phyloP scores from a whole-genome alignment of 164 flowering plant species.

The Nymphaea thermarum region DNA sequence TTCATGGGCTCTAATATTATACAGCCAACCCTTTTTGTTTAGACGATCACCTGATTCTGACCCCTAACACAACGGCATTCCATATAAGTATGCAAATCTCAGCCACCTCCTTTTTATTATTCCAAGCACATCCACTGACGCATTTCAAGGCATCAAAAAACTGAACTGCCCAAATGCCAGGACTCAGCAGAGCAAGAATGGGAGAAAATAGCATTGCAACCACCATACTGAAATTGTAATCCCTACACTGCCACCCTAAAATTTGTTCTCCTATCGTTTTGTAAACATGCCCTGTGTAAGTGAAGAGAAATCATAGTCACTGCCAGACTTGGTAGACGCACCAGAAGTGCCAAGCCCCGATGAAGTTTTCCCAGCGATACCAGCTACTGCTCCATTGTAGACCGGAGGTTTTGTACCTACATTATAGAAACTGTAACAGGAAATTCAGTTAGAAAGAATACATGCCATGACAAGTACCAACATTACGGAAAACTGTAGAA shows the following conservation, averaged over 20 bases:
- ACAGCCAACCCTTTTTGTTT: background rate
- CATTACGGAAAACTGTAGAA: no score
- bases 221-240: background rate
- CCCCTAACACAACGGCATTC: background rate
- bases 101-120: background rate
- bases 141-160: constrained; percentile 1
- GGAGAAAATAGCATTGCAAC: background rate
- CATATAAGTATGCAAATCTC: background rate
- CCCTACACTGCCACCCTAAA: background rate
- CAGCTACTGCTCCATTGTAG: constrained; percentile 27
- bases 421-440: constrained; percentile 29
- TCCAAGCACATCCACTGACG: constrained; percentile 1
- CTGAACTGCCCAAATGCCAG: background rate
- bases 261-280: constrained; percentile 27
- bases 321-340: constrained; percentile 27
- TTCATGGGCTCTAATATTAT: background rate
- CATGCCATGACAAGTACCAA: no score
- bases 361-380: constrained; percentile 27
- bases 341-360: constrained; percentile 25
- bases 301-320: constrained; percentile 48
- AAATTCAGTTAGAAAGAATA: background rate
- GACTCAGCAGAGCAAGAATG: constrained; percentile 1
- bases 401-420: constrained; percentile 26
- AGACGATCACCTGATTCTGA: background rate
- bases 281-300: constrained; percentile 41